Percentiles rank a stretch among this genome's conserved stretches.
Evolutionary conservation across 179 eudicot species (phyloP).

Genomic region (Spergularia azorica): DNA sequence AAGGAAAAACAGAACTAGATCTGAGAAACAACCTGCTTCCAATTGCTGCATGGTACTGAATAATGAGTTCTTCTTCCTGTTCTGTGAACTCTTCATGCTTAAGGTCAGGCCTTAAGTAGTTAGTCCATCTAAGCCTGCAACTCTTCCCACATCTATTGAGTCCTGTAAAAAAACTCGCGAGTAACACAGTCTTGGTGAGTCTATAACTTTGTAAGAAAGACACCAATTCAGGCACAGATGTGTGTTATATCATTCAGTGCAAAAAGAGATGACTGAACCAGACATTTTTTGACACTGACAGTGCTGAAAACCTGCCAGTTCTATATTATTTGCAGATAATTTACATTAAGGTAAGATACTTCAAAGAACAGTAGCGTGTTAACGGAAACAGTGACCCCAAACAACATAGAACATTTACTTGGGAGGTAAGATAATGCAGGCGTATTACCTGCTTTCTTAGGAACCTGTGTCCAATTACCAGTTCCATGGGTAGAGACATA

Average conservation of each 20-base stretch:
- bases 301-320: too few relatives aligned
- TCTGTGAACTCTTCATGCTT: constrained; percentile 76
- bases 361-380: too few relatives aligned
- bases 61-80: constrained; percentile 82
- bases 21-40: constrained; percentile 72
- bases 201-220: background rate
- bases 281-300: background rate
- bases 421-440: background rate
- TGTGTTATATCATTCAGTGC: background rate
- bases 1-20: background rate
- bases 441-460: constrained; percentile 93
- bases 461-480: constrained; percentile 96
- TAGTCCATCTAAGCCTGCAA: constrained; percentile 93
- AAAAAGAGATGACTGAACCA: background rate
- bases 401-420: too few relatives aligned
- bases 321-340: too few relatives aligned
- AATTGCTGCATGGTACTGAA: constrained; percentile 68
- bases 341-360: background rate
- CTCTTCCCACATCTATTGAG: constrained; percentile 96
- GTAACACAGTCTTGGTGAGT: background rate
- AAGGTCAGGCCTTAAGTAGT: constrained; percentile 91
- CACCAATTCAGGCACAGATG: background rate
- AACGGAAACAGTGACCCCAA: too few relatives aligned
- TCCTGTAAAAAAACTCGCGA: constrained; percentile 43
- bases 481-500: constrained; percentile 90